These are phyloP conservation scores for Pestalotiopsis sp. DNA, from an alignment of 2,329 filamentous ascomycete genomes.

Conservation along the genomic window DNA sequence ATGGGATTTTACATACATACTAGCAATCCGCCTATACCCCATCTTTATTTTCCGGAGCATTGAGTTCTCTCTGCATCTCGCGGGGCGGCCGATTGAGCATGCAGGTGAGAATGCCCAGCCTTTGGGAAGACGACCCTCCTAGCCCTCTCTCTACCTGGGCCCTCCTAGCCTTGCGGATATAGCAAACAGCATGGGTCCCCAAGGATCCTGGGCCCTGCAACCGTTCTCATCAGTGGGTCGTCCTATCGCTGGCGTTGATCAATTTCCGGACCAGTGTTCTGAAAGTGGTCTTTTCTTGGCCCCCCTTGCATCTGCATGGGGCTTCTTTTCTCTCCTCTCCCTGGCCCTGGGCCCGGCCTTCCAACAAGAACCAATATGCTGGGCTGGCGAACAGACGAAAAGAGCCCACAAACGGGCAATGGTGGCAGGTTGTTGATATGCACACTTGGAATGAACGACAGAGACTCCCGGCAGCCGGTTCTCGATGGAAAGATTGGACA, in stretches of 20 bases:
- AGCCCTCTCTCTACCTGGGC: no score
- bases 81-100: neutral
- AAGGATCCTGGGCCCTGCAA: neutral
- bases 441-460: no score
- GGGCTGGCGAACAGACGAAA: neutral
- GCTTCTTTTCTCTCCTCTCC: neutral
- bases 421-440: no score
- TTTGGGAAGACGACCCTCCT: neutral
- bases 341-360: neutral
- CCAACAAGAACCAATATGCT: neutral
- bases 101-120: neutral
- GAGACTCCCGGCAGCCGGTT: no score
- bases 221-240: neutral
- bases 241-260: slow-evolving; percentile 4
- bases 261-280: slow-evolving; percentile 5
- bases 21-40: neutral
- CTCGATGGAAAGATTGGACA: no score
- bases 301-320: neutral
- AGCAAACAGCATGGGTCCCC: neutral
- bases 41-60: neutral
- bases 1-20: slow-evolving; percentile 3
- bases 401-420: neutral
- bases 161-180: slow-evolving; percentile 1
- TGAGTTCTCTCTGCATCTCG: neutral
- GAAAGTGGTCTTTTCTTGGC: neutral